Base-by-base conservation (phyloP, 179 eudicot species). In the Beta corolliflora region DNA sequence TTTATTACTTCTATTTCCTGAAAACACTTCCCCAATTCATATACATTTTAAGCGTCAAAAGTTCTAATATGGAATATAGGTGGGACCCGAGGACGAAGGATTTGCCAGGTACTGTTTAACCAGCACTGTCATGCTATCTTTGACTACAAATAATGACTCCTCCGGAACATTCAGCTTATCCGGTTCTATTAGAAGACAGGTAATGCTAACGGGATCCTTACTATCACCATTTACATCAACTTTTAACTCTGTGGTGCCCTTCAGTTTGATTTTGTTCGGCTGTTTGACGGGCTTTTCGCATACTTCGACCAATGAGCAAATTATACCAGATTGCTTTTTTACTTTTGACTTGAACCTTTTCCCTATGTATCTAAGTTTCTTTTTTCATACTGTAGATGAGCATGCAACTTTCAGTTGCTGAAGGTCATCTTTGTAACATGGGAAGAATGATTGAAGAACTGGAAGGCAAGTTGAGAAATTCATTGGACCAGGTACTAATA, bases 181-280 rank as follows among this genome's bases (percentile, higher is more conserved):
- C 4, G 99, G 99, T 70, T 95, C 99, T 80, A 94, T 95, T 73
- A 90, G 99, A 87, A 90, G 99, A 92, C 99, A 95, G 99, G 99
- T 95, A 84, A 7, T 45, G 21, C n/a, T 61, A 61, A 76, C 55
- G 6, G 3, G 29, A 55, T 59, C 52, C 58, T n/a, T 13, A 60
- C 44, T 76, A 7, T 18, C 9, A 76, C 29, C 53, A 45, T 61
- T 3, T 73, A 71, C 29, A 54, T 53, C 13, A 53, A 54, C 48
- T 55, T 54, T 53, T 41, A 56, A 45, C 56, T 23, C 4, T 41
- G 4, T 58, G 12, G 44, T 75, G 44, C 19, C 55, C 16, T 41
- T 71, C 25, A 23, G 9, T 69, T 18, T 69, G 36, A 18, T 79
- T n/a, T 5, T 18, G 10, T 69, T 60, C 21, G 67, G 67, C 36